These are phyloP conservation scores for Yamadazyma conglobata DNA, from an alignment of 1,139 yeast genomes.

Conservation along the genomic window DNA sequence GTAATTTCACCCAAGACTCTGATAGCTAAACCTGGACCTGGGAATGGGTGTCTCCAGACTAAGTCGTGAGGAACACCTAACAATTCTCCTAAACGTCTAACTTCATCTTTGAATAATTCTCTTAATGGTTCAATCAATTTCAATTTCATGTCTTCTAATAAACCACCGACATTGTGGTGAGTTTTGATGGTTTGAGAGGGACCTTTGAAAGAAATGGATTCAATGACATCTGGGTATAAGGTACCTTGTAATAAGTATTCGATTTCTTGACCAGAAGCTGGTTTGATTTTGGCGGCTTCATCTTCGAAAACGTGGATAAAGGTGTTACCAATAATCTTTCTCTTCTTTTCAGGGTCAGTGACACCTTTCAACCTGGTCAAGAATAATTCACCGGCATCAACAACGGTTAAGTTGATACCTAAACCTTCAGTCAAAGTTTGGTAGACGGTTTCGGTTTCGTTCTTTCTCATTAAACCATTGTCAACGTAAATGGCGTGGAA, in stretches of 20 bases:
- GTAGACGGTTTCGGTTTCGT: slow-evolving; percentile 87
- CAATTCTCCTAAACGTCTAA: slow-evolving; percentile 90
- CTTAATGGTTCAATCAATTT: slow-evolving; percentile 97
- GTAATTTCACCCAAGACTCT: slow-evolving; percentile 97
- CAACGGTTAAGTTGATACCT: slow-evolving; percentile 90
- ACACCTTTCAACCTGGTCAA: slow-evolving; percentile 84
- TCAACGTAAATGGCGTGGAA: slow-evolving; percentile 98
- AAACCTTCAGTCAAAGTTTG: slow-evolving; percentile 87
- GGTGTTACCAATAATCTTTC: slow-evolving; percentile 97
- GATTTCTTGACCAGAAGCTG: slow-evolving; percentile 84
- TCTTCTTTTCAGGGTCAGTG: slow-evolving; percentile 98
- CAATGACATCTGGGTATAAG: slow-evolving; percentile 96
- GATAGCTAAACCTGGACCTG: slow-evolving; percentile 99
- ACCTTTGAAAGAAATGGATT: slow-evolving; percentile 97
- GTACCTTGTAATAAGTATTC: slow-evolving; percentile 97
- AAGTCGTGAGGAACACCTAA: slow-evolving; percentile 95
- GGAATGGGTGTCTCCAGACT: slow-evolving; percentile 99
- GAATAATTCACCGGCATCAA: slow-evolving; percentile 91
- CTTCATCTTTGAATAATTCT: slow-evolving; percentile 98
- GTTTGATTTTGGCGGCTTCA: slow-evolving; percentile 89
- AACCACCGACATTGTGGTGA: slow-evolving; percentile 98
- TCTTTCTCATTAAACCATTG: slow-evolving; percentile 94
- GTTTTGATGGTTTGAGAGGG: slow-evolving; percentile 99
- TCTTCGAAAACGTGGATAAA: slow-evolving; percentile 96
- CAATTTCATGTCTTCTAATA: slow-evolving; percentile 95